Base-by-base conservation (phyloP, 257 asterid species). In the Primulina tabacum region DNA sequence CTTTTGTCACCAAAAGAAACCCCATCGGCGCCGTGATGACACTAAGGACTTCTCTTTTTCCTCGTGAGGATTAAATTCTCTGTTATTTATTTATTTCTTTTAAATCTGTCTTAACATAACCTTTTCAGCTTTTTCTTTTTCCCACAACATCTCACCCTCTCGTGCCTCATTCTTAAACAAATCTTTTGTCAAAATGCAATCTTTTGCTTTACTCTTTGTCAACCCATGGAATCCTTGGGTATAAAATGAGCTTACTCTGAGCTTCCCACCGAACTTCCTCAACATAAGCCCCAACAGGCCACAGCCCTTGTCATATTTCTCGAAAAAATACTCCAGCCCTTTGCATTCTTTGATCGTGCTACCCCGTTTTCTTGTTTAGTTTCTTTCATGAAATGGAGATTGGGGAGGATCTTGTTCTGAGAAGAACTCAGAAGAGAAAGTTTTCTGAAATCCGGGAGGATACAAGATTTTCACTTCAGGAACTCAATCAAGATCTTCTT, bases 401-500 rank as follows among this genome's bases (percentile, higher is more conserved):
- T n/a, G 61, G 37, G 4, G 40, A 6, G 55, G 26, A 14, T 52
- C 8, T 20, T 8, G 78, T 26, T 69, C 70, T 63, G 40, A 47
- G 24, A 55, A 72, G 16, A 68, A 67, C 43, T 40, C 67, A 10
- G 67, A 87, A 84, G 66, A 78, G 81, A 53, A 79, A 75, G 73
- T 7, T 28, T 1, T 14, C 69, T 0, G 68, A 65, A 28, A 61
- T 21, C 5, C 35, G 38, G 63, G 70, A 70, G 55, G 65, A 63
- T 66, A 4, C 75, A 24, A 64, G 26, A 20, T 85, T 83, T 57
- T 84, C 82, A 8, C 11, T 92, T 6, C 80, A 82, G 38, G 92
- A 87, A 9, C 92, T 92, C 61, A 85, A 90, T 82, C 89, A 89
- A 80, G 99, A 93, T 65, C 81, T 93, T 62, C 95, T 93, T 33